Conservation (phyloP, 208 protist genomes). For the Acanthamoeba healyi region DNA sequence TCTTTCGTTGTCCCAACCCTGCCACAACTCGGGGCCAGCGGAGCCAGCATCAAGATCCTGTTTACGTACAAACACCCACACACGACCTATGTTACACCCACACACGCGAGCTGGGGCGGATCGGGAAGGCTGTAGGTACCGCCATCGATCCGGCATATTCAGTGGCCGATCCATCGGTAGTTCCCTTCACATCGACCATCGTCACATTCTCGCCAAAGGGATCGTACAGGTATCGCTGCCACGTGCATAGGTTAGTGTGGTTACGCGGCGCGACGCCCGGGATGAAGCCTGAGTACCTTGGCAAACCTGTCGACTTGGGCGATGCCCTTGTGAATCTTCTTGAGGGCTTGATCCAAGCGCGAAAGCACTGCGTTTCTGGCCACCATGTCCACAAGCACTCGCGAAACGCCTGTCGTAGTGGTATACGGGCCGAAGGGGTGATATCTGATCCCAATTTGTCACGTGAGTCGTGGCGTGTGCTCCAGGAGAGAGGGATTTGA, state of each 20-base stretch:
- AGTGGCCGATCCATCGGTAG: not conserved
- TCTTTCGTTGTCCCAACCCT: not conserved
- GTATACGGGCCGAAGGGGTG: conserved; percentile 58
- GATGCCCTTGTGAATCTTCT: not conserved
- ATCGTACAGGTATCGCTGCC: conserved; percentile 42
- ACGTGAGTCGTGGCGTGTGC: no score
- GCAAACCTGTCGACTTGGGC: conserved; percentile 24
- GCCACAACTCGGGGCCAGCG: not conserved
- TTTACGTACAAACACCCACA: not conserved
- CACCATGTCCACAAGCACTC: conserved; percentile 17
- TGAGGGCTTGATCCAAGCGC: conserved; percentile 14
- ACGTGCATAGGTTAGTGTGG: no score
- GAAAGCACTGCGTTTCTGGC: conserved; percentile 18
- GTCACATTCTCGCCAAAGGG: conserved; percentile 58
- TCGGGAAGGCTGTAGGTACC: not conserved
- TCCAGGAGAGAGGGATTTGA: no score
- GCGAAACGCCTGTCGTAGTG: not conserved
- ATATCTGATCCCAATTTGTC: not conserved
- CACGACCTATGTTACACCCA: no score
- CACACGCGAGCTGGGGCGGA: no score
- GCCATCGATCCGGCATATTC: not conserved
- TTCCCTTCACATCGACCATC: not conserved
- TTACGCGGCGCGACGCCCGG: no score
- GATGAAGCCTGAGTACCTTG: not conserved
- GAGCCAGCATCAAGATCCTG: not conserved